A percentile compares a stretch with the other conserved stretches of the same genome.
phyloP scores from a whole-genome alignment of 352 stramenopile genomes.

The Halophytophthora batemanensis region DNA sequence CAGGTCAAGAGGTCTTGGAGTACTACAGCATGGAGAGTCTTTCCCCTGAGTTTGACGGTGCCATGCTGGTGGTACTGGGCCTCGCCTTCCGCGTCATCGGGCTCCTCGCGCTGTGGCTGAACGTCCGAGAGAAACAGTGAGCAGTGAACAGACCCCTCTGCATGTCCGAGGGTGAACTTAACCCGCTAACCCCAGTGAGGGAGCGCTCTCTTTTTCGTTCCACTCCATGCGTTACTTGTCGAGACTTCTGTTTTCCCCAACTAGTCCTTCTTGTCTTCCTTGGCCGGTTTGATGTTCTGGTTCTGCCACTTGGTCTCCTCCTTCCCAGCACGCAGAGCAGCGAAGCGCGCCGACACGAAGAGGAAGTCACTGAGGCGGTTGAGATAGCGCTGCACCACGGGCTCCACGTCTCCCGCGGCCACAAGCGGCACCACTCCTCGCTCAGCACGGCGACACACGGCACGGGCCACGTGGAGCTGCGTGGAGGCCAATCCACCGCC shows the following conservation, averaged over 20 bases:
- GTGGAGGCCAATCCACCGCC: slow-evolving; percentile 73
- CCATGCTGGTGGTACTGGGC: slow-evolving; percentile 33
- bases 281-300: slow-evolving; percentile 56
- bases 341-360: slow-evolving; percentile 76
- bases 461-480: slow-evolving; percentile 83
- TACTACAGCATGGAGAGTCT: slow-evolving; percentile 40
- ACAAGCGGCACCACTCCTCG: slow-evolving; percentile 80
- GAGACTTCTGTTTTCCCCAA: background rate
- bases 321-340: slow-evolving; percentile 57
- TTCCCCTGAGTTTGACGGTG: slow-evolving; percentile 19
- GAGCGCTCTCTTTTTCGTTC: too few species aligned
- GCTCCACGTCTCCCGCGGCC: slow-evolving; percentile 63
- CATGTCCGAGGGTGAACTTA: too few species aligned
- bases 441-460: slow-evolving; percentile 86
- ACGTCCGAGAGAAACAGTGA: slow-evolving; percentile 5
- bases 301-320: slow-evolving; percentile 81
- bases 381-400: slow-evolving; percentile 73
- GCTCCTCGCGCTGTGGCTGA: slow-evolving; percentile 30
- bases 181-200: too few species aligned
- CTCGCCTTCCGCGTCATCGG: slow-evolving; percentile 32
- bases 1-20: slow-evolving; percentile 27
- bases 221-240: too few species aligned
- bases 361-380: slow-evolving; percentile 88
- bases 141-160: too few species aligned
- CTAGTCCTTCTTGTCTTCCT: slow-evolving; percentile 10